phyloP scores from a whole-genome alignment of 1,284 basidiomycete genomes.

The Pholiota adiposa region DNA sequence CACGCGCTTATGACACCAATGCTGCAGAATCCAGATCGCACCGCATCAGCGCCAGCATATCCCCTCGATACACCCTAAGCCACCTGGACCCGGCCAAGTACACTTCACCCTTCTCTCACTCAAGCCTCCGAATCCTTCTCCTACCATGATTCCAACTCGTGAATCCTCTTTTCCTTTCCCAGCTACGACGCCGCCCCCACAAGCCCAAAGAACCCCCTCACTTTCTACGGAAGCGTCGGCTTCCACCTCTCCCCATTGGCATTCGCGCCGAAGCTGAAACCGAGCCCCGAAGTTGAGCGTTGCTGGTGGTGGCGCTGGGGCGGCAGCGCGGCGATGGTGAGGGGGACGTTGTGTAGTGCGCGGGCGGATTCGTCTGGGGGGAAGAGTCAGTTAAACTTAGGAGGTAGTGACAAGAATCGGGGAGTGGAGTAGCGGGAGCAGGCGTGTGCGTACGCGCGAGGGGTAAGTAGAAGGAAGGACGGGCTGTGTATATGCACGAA shows the following conservation, averaged over 20 bases:
- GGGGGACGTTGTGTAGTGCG: constrained; percentile 21
- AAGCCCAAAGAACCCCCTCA: constrained; percentile 25
- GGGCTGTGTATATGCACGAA: not conserved
- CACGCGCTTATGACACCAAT: too few species aligned
- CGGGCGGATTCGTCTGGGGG: constrained; percentile 24
- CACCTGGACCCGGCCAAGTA: too few species aligned
- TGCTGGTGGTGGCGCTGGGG: not conserved
- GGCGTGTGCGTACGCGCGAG: too few species aligned
- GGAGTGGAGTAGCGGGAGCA: not conserved
- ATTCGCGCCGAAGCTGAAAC: not conserved
- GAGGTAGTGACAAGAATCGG: not conserved
- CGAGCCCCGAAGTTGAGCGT: not conserved
- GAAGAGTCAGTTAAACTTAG: not conserved
- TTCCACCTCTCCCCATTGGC: constrained; percentile 16
- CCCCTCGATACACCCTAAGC: too few species aligned
- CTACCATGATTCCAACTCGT: too few species aligned
- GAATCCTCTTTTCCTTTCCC: too few species aligned
- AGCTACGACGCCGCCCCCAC: not conserved
- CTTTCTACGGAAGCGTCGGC: constrained; percentile 23
- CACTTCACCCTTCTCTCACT: too few species aligned
- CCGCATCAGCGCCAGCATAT: too few species aligned
- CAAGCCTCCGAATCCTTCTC: too few species aligned
- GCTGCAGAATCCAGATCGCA: too few species aligned
- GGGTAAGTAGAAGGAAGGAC: not conserved
- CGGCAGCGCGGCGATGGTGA: constrained; percentile 18